phyloP scores from a whole-genome alignment of 768 basidiomycete genomes.

The Boletus insuetus region DNA sequence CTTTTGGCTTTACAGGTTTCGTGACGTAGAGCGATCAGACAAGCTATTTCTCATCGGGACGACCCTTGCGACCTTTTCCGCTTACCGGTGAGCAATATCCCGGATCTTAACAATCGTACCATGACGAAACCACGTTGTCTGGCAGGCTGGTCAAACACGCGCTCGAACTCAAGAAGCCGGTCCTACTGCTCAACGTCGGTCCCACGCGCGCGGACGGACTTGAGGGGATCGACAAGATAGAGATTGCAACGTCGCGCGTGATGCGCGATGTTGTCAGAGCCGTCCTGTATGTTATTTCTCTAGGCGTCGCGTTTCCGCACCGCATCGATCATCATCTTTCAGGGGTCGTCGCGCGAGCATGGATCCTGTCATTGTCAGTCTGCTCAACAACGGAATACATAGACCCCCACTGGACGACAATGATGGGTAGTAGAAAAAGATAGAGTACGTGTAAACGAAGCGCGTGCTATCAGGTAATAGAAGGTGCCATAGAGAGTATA shows the following conservation, averaged over 20 bases:
- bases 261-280: conserved; percentile 61
- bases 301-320: background rate
- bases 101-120: background rate
- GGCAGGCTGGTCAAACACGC: conserved; percentile 78
- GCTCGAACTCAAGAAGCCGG: conserved; percentile 67
- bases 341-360: conserved; percentile 46
- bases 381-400: conserved; percentile 60
- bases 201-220: conserved; percentile 81
- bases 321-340: conserved; percentile 3
- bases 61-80: conserved; percentile 90
- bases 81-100: conserved; percentile 58
- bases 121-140: background rate
- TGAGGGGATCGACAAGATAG: conserved; percentile 72
- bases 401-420: conserved; percentile 45
- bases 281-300: conserved; percentile 51
- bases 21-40: conserved; percentile 56
- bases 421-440: conserved; percentile 6
- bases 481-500: conserved; percentile 26
- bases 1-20: conserved; percentile 40
- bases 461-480: conserved; percentile 18
- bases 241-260: conserved; percentile 70
- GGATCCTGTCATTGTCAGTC: conserved; percentile 46
- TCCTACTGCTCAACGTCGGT: conserved; percentile 82
- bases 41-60: conserved; percentile 82
- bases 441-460: conserved; percentile 7